Conservation (phyloP, 306 rosid species). For the Acacia melanoxylon region DNA sequence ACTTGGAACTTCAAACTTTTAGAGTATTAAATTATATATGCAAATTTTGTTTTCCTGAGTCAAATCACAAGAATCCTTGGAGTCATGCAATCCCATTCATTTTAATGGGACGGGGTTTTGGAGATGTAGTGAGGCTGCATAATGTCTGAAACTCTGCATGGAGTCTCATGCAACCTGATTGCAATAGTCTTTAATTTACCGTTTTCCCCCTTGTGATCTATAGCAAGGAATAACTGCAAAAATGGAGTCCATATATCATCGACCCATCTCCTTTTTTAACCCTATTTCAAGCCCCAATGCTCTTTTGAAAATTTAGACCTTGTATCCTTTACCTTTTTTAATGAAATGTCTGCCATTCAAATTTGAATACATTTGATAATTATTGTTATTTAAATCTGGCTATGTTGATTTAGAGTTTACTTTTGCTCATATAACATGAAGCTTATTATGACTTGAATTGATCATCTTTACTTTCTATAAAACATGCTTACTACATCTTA, state of each 20-base stretch:
- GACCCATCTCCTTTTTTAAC: conserved; percentile 6
- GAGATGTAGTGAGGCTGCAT: neutral
- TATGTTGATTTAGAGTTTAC: conserved; percentile 9
- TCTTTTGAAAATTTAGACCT: conserved; percentile 19
- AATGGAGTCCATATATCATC: neutral
- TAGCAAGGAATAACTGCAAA: neutral
- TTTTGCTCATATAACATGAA: conserved; percentile 11
- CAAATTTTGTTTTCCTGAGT: neutral
- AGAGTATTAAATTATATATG: neutral
- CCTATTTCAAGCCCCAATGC: conserved; percentile 16
- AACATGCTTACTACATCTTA: neutral
- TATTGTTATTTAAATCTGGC: conserved; percentile 11
- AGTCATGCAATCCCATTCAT: neutral
- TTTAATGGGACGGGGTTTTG: neutral
- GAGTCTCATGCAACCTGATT: conserved; percentile 14
- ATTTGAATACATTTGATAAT: neutral
- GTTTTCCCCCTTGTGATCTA: neutral
- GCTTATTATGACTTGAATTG: conserved; percentile 7
- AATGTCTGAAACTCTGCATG: neutral
- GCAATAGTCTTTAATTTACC: neutral
- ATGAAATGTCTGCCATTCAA: neutral
- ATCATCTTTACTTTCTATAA: neutral
- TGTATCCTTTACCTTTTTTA: neutral
- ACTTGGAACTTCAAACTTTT: neutral
- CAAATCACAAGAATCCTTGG: neutral